These are phyloP conservation scores for Botryobasidium botryosum DNA, from an alignment of 768 basidiomycete genomes.

Conservation along the genomic window DNA sequence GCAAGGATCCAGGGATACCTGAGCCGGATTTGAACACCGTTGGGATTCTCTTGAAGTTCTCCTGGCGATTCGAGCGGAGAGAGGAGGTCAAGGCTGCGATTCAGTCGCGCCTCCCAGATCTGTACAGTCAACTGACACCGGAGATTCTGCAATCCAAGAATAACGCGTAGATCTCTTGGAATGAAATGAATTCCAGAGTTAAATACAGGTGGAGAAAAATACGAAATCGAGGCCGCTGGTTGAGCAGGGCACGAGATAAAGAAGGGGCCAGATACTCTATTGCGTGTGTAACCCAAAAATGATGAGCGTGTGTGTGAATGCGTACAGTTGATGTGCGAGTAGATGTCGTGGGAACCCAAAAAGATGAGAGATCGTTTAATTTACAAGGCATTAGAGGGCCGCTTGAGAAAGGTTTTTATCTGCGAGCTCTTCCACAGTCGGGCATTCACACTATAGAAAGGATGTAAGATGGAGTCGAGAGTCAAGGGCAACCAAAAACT, in stretches of 20 bases:
- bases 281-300: not conserved
- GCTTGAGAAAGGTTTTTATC: not conserved
- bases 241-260: conserved; percentile 9
- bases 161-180: not conserved
- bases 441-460: conserved; percentile 56
- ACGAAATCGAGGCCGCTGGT: conserved; percentile 4
- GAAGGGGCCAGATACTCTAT: no score
- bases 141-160: no score
- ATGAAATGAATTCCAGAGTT: not conserved
- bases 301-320: not conserved
- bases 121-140: not conserved
- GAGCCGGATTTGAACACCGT: not conserved
- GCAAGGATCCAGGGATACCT: not conserved
- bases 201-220: not conserved
- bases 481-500: conserved; percentile 21
- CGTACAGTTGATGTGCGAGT: not conserved
- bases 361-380: not conserved
- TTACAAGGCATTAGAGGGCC: not conserved
- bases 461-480: conserved; percentile 8
- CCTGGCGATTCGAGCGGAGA: not conserved
- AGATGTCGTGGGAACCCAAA: not conserved
- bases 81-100: not conserved
- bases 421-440: conserved; percentile 61
- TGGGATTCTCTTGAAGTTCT: no score
- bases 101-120: not conserved